Percentiles rank a stretch among this genome's conserved stretches.
phyloP scores from a whole-genome alignment of 2,329 filamentous ascomycete genomes.

The Pseudogymnoascus sp. region DNA sequence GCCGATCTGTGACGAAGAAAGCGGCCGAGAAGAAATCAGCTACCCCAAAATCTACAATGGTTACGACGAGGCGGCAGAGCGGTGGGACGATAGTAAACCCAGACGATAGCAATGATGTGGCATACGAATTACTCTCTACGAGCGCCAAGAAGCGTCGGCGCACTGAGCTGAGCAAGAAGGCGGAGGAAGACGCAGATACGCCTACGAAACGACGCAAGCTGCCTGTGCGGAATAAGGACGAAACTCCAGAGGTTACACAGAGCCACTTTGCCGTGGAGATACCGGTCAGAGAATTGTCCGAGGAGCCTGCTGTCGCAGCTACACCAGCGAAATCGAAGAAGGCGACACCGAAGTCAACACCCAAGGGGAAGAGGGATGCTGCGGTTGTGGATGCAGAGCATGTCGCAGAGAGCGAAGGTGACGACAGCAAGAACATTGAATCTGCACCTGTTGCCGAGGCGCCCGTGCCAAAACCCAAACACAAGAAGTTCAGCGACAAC shows the following conservation, averaged over 20 bases:
- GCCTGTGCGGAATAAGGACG: conserved; percentile 19
- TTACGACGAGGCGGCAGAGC: conserved; percentile 12
- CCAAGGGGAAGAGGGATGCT: background rate
- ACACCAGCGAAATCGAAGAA: conserved; percentile 7
- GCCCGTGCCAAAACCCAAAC: conserved; percentile 13
- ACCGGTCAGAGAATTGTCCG: conserved; percentile 12
- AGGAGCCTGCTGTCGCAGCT: background rate
- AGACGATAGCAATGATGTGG: background rate
- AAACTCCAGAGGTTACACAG: conserved; percentile 12
- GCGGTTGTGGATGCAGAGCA: background rate
- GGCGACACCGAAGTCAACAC: background rate
- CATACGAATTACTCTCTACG: background rate
- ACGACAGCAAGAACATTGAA: background rate
- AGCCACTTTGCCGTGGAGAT: conserved; percentile 23
- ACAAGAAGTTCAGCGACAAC: conserved; percentile 23
- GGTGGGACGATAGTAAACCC: background rate
- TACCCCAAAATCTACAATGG: conserved; percentile 10
- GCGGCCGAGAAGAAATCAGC: background rate
- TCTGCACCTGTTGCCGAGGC: background rate
- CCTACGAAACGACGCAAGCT: conserved; percentile 23
- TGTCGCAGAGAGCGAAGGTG: background rate
- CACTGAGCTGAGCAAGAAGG: conserved; percentile 8
- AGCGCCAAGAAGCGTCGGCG: conserved; percentile 12
- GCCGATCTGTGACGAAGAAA: background rate
- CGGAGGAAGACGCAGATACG: conserved; percentile 3